Conservation (phyloP, 1,139 yeast genomes). For the Tardiomyces depauwii region DNA sequence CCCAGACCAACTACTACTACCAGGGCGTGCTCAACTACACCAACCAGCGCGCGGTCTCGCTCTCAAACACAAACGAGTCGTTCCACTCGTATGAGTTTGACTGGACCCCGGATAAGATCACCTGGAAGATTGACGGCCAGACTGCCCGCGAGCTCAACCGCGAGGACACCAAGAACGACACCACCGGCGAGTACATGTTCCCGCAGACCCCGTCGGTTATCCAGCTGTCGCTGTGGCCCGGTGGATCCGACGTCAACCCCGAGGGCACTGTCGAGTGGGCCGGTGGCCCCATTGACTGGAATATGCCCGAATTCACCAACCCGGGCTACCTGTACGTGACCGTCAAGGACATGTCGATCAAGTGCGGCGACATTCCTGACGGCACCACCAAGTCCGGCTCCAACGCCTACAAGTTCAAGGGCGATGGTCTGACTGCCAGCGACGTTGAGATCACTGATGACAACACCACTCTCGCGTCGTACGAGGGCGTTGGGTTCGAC, state of each 20-base stretch:
- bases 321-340: constrained; percentile 68
- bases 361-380: constrained; percentile 60
- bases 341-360: constrained; percentile 45
- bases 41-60: constrained; percentile 38
- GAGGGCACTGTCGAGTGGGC: constrained; percentile 88
- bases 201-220: constrained; percentile 85
- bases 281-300: constrained; percentile 79
- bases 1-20: constrained; percentile 65
- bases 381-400: constrained; percentile 34
- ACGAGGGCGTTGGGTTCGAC: constrained; percentile 38
- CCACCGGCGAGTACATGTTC: constrained; percentile 43
- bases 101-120: constrained; percentile 61
- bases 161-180: constrained; percentile 54
- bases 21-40: constrained; percentile 60
- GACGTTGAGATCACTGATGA: constrained; percentile 47
- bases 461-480: constrained; percentile 44
- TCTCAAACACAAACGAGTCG: constrained; percentile 45
- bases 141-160: constrained; percentile 54
- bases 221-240: constrained; percentile 86
- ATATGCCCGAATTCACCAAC: constrained; percentile 53
- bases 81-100: constrained; percentile 69
- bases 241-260: constrained; percentile 52
- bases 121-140: constrained; percentile 65
- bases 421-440: constrained; percentile 35
- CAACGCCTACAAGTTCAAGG: constrained; percentile 51